A percentile compares a stretch with the other conserved stretches of the same genome.
phyloP scores from a whole-genome alignment of 768 basidiomycete genomes.

The Neoboletus subvelutipes region DNA sequence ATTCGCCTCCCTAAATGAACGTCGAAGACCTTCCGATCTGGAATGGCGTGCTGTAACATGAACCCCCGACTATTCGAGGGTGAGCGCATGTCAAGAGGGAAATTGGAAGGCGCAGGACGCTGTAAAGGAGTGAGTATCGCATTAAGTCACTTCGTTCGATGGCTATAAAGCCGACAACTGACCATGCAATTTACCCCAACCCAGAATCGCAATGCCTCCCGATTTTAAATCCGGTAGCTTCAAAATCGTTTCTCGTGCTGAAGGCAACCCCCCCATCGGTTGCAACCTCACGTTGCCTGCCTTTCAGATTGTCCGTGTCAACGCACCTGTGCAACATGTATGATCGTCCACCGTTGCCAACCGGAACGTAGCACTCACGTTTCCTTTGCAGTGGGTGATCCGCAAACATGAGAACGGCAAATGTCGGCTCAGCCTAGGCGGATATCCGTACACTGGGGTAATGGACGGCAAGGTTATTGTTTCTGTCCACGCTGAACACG shows the following conservation, averaged over 20 bases:
- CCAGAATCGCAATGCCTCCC: neutral
- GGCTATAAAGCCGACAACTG: neutral
- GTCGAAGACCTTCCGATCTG: too few species aligned
- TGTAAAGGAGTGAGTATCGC: neutral
- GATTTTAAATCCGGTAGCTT: accelerated
- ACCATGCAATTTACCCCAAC: neutral
- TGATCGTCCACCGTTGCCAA: neutral
- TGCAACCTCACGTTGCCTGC: neutral
- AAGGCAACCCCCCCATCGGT: neutral
- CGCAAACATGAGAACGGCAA: neutral
- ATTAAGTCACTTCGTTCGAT: neutral
- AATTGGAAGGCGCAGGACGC: neutral
- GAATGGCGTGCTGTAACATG: neutral
- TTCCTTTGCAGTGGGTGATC: neutral
- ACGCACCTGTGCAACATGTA: neutral
- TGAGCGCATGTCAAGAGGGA: too few species aligned
- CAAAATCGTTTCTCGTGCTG: neutral
- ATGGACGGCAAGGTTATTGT: neutral
- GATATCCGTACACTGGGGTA: neutral
- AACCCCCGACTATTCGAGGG: neutral
- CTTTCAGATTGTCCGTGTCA: neutral
- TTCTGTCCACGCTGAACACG: neutral
- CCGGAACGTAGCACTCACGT: neutral
- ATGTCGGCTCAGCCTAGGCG: neutral
- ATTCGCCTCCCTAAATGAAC: neutral